These are phyloP conservation scores for Cyclocybe cylindracea DNA, from an alignment of 768 basidiomycete species.

Conservation along the genomic window DNA sequence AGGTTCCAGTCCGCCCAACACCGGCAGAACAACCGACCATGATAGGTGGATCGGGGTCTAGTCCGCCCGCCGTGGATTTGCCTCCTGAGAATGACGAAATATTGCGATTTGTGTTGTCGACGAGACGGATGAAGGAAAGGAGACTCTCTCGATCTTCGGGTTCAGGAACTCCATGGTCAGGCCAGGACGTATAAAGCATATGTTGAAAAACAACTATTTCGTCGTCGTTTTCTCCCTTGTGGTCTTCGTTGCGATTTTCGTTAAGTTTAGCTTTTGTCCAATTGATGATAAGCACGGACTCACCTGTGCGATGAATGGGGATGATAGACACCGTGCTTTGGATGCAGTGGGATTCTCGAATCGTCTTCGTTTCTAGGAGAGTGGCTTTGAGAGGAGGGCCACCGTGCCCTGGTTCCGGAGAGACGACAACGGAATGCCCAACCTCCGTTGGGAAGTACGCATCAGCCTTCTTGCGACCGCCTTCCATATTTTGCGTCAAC, in stretches of 20 bases:
- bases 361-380: conserved; percentile 42
- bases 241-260: conserved; percentile 9
- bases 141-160: conserved; percentile 59
- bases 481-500: conserved; percentile 73
- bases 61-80: conserved; percentile 9
- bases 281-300: neutral
- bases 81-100: conserved; percentile 27
- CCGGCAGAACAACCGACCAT: conserved; percentile 88
- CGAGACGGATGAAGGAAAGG: conserved; percentile 62
- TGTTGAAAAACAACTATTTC: conserved; percentile 62
- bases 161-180: conserved; percentile 81
- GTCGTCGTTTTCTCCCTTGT: conserved; percentile 20
- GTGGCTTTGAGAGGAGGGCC: conserved; percentile 57
- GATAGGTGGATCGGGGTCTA: conserved; percentile 71
- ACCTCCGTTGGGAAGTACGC: conserved; percentile 69
- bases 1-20: conserved; percentile 84
- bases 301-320: conserved; percentile 27
- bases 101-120: conserved; percentile 61
- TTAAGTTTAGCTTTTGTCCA: conserved; percentile 3
- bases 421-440: conserved; percentile 51
- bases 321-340: conserved; percentile 61
- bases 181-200: conserved; percentile 77
- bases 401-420: conserved; percentile 43
- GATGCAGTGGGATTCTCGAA: conserved; percentile 61
- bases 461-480: conserved; percentile 71